Percentiles rank a stretch among this genome's conserved stretches.
Conservation (phyloP, 2,329 filamentous ascomycete species). For the Capronia americana region DNA sequence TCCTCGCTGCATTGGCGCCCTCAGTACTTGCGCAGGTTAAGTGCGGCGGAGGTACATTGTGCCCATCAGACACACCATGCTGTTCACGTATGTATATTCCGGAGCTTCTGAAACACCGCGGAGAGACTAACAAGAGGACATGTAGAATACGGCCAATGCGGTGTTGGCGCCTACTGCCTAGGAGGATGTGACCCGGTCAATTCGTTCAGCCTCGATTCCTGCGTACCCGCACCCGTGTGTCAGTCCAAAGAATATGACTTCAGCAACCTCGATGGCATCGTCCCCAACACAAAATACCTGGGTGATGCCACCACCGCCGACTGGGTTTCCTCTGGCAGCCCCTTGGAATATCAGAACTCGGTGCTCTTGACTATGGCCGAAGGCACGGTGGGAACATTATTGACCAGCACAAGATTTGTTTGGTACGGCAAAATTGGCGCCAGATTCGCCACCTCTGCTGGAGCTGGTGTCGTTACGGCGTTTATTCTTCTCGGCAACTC, state of each 20-base stretch:
- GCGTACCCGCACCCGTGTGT: slow-evolving; percentile 84
- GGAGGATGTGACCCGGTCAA: slow-evolving; percentile 90
- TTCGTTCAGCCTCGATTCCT: slow-evolving; percentile 83
- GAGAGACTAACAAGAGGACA: slow-evolving; percentile 21
- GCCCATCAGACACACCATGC: slow-evolving; percentile 75
- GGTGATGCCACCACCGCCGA: slow-evolving; percentile 80
- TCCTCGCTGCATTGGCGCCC: slow-evolving; percentile 32
- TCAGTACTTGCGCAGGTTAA: slow-evolving; percentile 42
- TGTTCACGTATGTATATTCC: slow-evolving; percentile 72
- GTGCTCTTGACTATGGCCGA: slow-evolving; percentile 88
- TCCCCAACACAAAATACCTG: slow-evolving; percentile 79
- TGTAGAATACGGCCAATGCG: slow-evolving; percentile 88
- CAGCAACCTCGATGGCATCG: slow-evolving; percentile 71
- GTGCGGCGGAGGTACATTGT: slow-evolving; percentile 61
- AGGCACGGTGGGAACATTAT: slow-evolving; percentile 81
- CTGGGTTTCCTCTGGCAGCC: slow-evolving; percentile 86
- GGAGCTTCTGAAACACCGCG: neutral
- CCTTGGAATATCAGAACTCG: slow-evolving; percentile 68
- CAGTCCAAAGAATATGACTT: slow-evolving; percentile 75
- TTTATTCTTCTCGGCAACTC: slow-evolving; percentile 96
- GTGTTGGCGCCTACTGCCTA: slow-evolving; percentile 91
- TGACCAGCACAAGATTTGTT: slow-evolving; percentile 85
- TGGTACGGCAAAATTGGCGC: slow-evolving; percentile 97
- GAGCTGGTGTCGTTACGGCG: slow-evolving; percentile 89
- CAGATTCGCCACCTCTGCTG: slow-evolving; percentile 81